phyloP scores from a whole-genome alignment of 345 rosid genomes.

The Hibiscus syriacus region DNA sequence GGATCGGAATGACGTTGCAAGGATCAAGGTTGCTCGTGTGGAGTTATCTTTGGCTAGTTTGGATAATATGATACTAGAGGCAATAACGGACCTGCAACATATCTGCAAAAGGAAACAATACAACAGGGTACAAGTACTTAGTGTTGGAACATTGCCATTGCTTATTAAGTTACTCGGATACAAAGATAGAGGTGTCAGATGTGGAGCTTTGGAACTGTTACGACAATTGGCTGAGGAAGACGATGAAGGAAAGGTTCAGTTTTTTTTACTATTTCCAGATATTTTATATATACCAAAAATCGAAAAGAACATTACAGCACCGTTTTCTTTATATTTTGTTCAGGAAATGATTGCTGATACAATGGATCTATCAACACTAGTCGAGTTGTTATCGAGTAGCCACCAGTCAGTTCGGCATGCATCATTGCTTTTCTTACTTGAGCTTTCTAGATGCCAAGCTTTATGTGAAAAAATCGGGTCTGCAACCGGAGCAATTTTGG shows the following conservation, averaged over 20 bases:
- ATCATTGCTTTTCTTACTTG: conserved; percentile 49
- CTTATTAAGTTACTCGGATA: no score
- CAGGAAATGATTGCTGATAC: conserved; percentile 57
- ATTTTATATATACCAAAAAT: not conserved
- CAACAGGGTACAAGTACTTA: conserved; percentile 49
- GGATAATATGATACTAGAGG: conserved; percentile 54
- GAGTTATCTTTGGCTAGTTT: conserved; percentile 69
- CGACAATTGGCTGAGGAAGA: conserved; percentile 41
- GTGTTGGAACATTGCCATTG: no score
- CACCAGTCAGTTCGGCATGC: conserved; percentile 47
- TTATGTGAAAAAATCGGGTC: conserved; percentile 53
- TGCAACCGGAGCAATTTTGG: conserved; percentile 57
- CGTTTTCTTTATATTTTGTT: conserved; percentile 1
- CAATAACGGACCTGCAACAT: conserved; percentile 49
- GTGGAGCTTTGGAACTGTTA: no score
- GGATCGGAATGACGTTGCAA: no score
- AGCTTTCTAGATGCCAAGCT: conserved; percentile 50
- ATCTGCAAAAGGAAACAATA: conserved; percentile 45
- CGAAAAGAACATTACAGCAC: not conserved
- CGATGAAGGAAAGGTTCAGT: conserved; percentile 55
- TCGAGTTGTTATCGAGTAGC: conserved; percentile 61
- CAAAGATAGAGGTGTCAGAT: no score
- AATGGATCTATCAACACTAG: conserved; percentile 35
- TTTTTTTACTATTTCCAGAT: conserved; percentile 11
- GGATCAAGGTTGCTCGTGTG: no score